A percentile compares a stretch with the other conserved stretches of the same genome.
phyloP scores from a whole-genome alignment of 345 rosid genomes.

The Cardiospermum halicacabum region DNA sequence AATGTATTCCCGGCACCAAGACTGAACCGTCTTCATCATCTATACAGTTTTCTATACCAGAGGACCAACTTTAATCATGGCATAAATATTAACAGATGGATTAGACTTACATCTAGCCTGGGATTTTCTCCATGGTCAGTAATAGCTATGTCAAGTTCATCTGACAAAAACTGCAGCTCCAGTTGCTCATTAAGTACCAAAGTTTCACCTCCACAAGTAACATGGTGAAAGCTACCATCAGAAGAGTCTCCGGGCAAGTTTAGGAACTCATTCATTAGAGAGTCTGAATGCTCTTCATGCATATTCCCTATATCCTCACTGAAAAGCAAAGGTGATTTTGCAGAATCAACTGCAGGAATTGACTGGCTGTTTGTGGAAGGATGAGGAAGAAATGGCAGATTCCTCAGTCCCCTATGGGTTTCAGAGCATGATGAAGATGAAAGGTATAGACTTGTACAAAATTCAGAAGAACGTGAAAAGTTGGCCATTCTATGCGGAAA shows the following conservation, averaged over 20 bases:
- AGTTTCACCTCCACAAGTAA: slow-evolving; percentile 38
- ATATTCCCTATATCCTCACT: slow-evolving; percentile 43
- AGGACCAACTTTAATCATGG: not conserved
- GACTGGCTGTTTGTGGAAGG: slow-evolving; percentile 49
- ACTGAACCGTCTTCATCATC: not conserved
- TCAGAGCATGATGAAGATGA: slow-evolving; percentile 79
- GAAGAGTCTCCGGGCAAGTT: slow-evolving; percentile 49
- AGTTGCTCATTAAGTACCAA: slow-evolving; percentile 52
- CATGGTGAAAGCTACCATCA: slow-evolving; percentile 45
- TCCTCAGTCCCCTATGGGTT: slow-evolving; percentile 49
- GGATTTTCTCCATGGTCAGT: slow-evolving; percentile 79
- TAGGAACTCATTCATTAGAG: slow-evolving; percentile 47
- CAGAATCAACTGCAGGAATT: slow-evolving; percentile 46
- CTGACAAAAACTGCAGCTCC: slow-evolving; percentile 75
- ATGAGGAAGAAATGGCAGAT: slow-evolving; percentile 81
- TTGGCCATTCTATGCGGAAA: slow-evolving; percentile 30
- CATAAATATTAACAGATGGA: not conserved
- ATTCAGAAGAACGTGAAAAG: slow-evolving; percentile 67
- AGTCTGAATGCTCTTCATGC: slow-evolving; percentile 40
- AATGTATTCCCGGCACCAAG: not conserved
- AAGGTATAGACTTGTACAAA: slow-evolving; percentile 69
- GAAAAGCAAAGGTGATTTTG: slow-evolving; percentile 47
- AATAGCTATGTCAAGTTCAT: slow-evolving; percentile 75
- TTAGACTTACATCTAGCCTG: slow-evolving; percentile 64
- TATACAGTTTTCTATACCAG: not conserved